Base-by-base conservation (phyloP, 768 basidiomycete genomes). In the Tubosaeta sp. region DNA sequence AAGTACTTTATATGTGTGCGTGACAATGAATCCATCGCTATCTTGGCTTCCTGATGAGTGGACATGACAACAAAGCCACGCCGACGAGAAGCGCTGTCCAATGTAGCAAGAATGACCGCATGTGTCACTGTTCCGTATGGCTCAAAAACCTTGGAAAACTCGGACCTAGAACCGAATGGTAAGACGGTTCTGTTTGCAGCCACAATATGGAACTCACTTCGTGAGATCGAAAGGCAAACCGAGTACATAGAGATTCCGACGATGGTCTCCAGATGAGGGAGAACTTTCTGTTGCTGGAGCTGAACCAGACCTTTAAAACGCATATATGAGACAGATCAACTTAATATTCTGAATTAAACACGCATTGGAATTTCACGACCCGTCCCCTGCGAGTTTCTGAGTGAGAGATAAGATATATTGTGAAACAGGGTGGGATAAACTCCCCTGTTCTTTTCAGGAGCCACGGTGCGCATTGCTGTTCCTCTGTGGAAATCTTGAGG, bases 1-100 rank as follows among this genome's bases (percentile, higher is more conserved):
- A 57, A 75, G 50, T 59, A 88, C 88, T 85, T 86, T 56, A 88
- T 75, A 59, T 84, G 82, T 19, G 80, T 83, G 39, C 86, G 81
- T 25, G 85, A 85, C 38, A 90, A 65, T 7, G 74, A 72, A 16
- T 76, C 71, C 82, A 91, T 88, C 0, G 85, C 89, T 27, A 65
- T 60, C 61, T 75, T 84, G 3, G 90, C 89, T 65, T 90, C 85
- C 43, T 80, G 79, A 57, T 91, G 82, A 22, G 72, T 72, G 16
- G 81, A 81, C 88, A 91, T 91, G 22, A 91, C 89, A 29, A 91
- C 74, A 64, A 91, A 91, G 2, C 89, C 89, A 35, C 89, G 85
- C 45, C 89, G 81, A 47, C 89, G 82, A 34, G 89, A 91, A 38
- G 88, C 84, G 59, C 86, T 88, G 61, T 91, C 89, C 35, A 90